Conservation (phyloP, 208 protist species). For the Wallacemonas sp. region DNA sequence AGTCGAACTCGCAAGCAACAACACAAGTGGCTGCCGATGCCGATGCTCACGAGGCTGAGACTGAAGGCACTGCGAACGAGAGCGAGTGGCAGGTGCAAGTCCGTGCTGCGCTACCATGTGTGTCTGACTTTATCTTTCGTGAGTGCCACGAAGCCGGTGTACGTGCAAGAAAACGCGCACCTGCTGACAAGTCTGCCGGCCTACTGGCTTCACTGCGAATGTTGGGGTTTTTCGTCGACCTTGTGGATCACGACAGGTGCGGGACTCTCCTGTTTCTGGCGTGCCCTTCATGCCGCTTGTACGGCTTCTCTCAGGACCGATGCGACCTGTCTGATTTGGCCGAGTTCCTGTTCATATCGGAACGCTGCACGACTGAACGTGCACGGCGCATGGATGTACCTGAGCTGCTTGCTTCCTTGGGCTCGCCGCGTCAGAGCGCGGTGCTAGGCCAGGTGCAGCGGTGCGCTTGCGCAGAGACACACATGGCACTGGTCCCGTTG, state of each 20-base stretch:
- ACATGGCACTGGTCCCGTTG: constrained; percentile 18
- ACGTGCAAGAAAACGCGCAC: too few relatives aligned
- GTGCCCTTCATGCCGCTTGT: constrained; percentile 36
- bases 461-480: constrained; percentile 26
- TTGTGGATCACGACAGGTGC: constrained; percentile 13
- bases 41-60: neutral
- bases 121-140: constrained; percentile 33
- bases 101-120: constrained; percentile 25
- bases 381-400: constrained; percentile 3
- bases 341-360: constrained; percentile 25
- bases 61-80: neutral
- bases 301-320: too few relatives aligned
- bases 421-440: constrained; percentile 12
- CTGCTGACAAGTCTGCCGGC: constrained; percentile 19
- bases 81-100: neutral
- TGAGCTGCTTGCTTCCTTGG: constrained; percentile 11
- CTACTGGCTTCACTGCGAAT: constrained; percentile 17
- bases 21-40: neutral
- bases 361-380: constrained; percentile 14
- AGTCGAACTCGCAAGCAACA: neutral
- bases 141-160: constrained; percentile 34
- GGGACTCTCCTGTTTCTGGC: constrained; percentile 25
- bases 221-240: constrained; percentile 22
- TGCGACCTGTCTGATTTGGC: too few relatives aligned
- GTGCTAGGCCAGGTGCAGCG: too few relatives aligned